Conservation (phyloP, 371 early-diverging fungal species). For the Encephalitozoon romaleae region DNA sequence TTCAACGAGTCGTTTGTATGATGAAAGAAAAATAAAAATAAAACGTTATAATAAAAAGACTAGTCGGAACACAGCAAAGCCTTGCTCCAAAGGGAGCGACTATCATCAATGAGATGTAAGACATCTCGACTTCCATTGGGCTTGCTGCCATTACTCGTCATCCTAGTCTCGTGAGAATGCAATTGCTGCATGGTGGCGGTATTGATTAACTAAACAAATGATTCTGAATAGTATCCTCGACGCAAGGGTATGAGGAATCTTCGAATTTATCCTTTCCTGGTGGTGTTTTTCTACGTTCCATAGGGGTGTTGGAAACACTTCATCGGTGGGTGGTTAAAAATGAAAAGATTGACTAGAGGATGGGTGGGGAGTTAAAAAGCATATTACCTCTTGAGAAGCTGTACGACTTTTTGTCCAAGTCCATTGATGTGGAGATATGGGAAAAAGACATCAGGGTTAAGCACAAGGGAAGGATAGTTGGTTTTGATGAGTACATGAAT, state of each 20-base stretch:
- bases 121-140: neutral
- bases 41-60: conserved; percentile 29
- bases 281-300: neutral
- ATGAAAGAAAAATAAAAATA: neutral
- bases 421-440: conserved; percentile 16
- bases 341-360: neutral
- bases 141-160: conserved; percentile 35
- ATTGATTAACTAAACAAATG: conserved; percentile 44
- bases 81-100: neutral
- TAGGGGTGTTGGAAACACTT: neutral
- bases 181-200: conserved; percentile 15
- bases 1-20: conserved; percentile 7
- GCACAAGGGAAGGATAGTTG: conserved; percentile 30
- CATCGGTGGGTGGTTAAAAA: neutral
- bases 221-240: conserved; percentile 49
- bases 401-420: neutral
- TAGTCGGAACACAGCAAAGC: conserved; percentile 40
- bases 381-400: conserved; percentile 32
- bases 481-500: conserved; percentile 47
- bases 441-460: neutral
- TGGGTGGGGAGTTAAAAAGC: conserved; percentile 1
- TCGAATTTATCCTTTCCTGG: neutral
- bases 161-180: conserved; percentile 22
- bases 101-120: conserved; percentile 29
- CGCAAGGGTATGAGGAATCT: neutral